Percentiles rank a stretch among this genome's conserved stretches.
phyloP scores from a whole-genome alignment of 768 basidiomycete species.

The Lenzites betulinus region DNA sequence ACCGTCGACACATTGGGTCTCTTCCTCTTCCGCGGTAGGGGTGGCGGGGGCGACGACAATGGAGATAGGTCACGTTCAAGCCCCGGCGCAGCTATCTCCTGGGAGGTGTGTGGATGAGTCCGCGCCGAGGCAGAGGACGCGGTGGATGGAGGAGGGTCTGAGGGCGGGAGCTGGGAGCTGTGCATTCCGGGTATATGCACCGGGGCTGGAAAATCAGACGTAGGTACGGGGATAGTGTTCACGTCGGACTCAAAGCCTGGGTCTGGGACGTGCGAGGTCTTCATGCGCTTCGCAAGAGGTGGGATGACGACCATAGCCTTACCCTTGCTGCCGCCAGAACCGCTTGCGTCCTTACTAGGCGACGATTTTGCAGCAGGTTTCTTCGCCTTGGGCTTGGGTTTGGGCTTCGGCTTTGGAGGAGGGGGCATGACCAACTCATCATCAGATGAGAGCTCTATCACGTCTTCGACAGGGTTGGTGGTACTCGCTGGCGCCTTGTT shows the following conservation, averaged over 20 bases:
- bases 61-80: conserved; percentile 1
- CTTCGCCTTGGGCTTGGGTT: conserved; percentile 5
- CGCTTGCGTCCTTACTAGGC: neutral
- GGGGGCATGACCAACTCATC: conserved; percentile 31
- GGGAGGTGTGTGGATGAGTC: conserved; percentile 5
- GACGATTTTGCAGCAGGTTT: neutral
- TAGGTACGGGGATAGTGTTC: conserved; percentile 26
- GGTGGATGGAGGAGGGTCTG: conserved; percentile 26
- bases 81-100: neutral
- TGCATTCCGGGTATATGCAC: neutral
- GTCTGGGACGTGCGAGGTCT: conserved; percentile 10
- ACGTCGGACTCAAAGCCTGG: conserved; percentile 22
- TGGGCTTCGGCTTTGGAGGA: conserved; percentile 13
- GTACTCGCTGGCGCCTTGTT: neutral
- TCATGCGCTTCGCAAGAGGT: conserved; percentile 15
- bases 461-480: conserved; percentile 12
- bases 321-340: conserved; percentile 3
- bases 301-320: conserved; percentile 6
- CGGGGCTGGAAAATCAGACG: conserved; percentile 21
- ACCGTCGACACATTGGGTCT: conserved; percentile 1
- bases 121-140: conserved; percentile 8
- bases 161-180: conserved; percentile 31
- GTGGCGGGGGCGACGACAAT: conserved; percentile 17
- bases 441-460: conserved; percentile 34
- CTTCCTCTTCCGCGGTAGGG: conserved; percentile 22